A percentile compares a stretch with the other conserved stretches of the same genome.
Evolutionary conservation across 805 yeast species (phyloP).

Genomic region (Pichia paraexigua): DNA sequence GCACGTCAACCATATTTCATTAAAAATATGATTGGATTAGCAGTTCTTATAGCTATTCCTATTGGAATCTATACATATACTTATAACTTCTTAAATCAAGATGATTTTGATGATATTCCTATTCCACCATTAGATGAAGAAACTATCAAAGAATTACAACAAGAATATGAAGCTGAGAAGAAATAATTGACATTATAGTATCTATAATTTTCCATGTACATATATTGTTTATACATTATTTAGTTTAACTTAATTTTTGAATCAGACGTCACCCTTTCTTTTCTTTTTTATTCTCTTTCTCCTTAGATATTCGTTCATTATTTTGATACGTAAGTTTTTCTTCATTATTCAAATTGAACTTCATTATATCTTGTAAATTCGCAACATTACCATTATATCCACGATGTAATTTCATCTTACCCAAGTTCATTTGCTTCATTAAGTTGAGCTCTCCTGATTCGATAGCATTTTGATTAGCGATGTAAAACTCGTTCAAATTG

Average conservation of each 20-base stretch:
- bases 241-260: neutral
- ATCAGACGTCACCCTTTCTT: neutral
- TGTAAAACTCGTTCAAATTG: conserved; percentile 32
- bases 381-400: conserved; percentile 2
- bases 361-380: conserved; percentile 6
- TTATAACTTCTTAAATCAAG: conserved; percentile 56
- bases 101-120: conserved; percentile 87
- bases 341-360: conserved; percentile 6
- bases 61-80: conserved; percentile 62
- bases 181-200: neutral
- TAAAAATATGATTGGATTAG: conserved; percentile 61
- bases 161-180: conserved; percentile 53
- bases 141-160: conserved; percentile 62
- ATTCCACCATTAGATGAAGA: conserved; percentile 84
- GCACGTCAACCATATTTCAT: conserved; percentile 84
- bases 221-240: neutral
- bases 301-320: neutral
- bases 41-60: conserved; percentile 53
- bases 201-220: neutral
- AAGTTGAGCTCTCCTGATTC: conserved; percentile 28
- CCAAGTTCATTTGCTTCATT: conserved; percentile 8
- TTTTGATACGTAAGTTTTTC: conserved; percentile 7
- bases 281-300: neutral
- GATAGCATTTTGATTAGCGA: conserved; percentile 25
- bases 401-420: conserved; percentile 4